Conservation (phyloP, 2,329 filamentous ascomycete species). For the Sporothrix protearum region DNA sequence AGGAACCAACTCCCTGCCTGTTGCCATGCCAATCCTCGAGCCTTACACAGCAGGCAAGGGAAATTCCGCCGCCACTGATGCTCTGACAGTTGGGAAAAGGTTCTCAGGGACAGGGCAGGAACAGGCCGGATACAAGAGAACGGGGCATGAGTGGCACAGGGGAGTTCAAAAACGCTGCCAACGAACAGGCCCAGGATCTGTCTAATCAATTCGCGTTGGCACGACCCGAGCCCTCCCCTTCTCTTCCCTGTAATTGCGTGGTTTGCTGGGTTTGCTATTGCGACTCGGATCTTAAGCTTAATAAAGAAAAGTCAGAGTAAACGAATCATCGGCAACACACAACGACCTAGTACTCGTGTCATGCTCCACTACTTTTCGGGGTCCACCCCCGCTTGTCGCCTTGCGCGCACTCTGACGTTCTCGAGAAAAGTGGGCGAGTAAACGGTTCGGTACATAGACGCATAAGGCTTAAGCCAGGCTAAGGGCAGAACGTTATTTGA, state of each 20-base stretch:
- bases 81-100: not conserved
- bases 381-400: too few species aligned
- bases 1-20: not conserved
- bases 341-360: too few species aligned
- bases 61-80: not conserved
- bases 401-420: too few species aligned
- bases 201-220: not conserved
- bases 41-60: not conserved
- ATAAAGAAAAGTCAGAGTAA: not conserved
- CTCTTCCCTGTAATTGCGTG: not conserved
- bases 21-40: not conserved
- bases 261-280: not conserved
- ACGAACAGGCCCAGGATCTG: not conserved
- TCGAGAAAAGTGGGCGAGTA: too few species aligned
- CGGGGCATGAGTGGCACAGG: not conserved
- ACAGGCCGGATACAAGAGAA: not conserved
- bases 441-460: too few species aligned
- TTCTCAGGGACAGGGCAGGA: not conserved
- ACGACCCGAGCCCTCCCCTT: not conserved
- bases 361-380: too few species aligned
- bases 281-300: not conserved
- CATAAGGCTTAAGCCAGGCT: not conserved
- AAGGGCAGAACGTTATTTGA: not conserved
- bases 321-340: not conserved
- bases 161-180: not conserved